phyloP scores from a whole-genome alignment of 148 eudicot species.

The Cornus florida region DNA sequence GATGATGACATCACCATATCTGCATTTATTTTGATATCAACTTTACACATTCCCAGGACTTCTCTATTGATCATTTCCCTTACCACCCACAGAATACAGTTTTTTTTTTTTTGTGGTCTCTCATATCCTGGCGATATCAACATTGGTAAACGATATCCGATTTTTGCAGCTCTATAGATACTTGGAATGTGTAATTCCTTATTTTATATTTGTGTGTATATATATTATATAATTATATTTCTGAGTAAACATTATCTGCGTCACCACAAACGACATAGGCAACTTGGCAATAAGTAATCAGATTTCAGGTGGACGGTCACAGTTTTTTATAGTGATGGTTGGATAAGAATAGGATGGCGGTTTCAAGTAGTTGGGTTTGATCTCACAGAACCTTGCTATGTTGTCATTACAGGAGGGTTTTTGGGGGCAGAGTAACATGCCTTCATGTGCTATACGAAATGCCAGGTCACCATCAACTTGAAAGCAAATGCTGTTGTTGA shows the following conservation, averaged over 20 bases:
- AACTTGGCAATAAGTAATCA: not conserved
- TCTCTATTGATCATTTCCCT: not conserved
- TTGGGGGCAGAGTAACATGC: constrained; percentile 61
- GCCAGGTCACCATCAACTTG: constrained; percentile 37
- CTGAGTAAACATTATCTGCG: not conserved
- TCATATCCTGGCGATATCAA: too few species aligned
- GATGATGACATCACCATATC: too few species aligned
- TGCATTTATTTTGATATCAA: constrained; percentile 9
- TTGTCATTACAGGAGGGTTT: constrained; percentile 20
- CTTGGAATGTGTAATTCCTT: not conserved
- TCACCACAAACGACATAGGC: not conserved
- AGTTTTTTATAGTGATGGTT: not conserved
- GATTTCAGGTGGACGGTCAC: not conserved
- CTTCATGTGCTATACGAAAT: constrained; percentile 52
- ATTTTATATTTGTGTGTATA: too few species aligned
- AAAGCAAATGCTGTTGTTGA: constrained; percentile 25
- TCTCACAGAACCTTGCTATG: constrained; percentile 9
- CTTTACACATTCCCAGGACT: constrained; percentile 2
- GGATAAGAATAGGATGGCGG: not conserved
- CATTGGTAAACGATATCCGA: too few species aligned
- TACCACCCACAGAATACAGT: not conserved
- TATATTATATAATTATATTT: not conserved
- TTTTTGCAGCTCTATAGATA: not conserved
- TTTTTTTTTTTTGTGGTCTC: not conserved
- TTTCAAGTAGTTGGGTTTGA: constrained; percentile 18